phyloP scores from a whole-genome alignment of 306 rosid species.

The Macrotyloma uniflorum region DNA sequence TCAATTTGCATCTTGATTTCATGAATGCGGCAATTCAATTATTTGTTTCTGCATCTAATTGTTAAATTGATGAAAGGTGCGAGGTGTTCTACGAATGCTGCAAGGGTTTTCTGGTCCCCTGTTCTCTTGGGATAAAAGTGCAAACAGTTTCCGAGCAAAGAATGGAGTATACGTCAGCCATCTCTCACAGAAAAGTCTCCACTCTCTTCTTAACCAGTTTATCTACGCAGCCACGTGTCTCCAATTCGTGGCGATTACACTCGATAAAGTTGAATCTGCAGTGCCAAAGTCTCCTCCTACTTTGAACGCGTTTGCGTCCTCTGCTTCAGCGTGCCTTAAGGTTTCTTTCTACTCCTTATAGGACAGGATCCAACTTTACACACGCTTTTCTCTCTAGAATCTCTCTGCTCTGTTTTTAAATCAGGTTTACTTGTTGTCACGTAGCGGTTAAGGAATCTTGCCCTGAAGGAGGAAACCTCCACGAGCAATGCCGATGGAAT shows the following conservation, averaged over 20 bases:
- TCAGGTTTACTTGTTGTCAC: constrained; percentile 13
- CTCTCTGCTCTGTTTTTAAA: neutral
- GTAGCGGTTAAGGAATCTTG: constrained; percentile 75
- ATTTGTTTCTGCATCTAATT: constrained; percentile 4
- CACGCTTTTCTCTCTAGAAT: neutral
- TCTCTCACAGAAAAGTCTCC: constrained; percentile 73
- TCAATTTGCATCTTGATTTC: neutral
- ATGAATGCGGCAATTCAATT: neutral
- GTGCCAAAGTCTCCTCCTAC: constrained; percentile 62
- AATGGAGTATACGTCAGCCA: constrained; percentile 65
- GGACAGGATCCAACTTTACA: neutral
- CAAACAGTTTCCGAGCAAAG: constrained; percentile 55
- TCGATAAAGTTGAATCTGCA: constrained; percentile 54
- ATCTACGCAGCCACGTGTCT: constrained; percentile 84
- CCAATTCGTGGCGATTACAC: constrained; percentile 53
- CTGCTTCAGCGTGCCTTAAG: constrained; percentile 82
- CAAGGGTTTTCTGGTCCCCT: constrained; percentile 83
- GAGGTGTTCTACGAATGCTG: constrained; percentile 80
- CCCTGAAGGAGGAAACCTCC: constrained; percentile 72
- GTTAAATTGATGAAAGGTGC: constrained; percentile 59
- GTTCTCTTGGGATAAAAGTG: constrained; percentile 67
- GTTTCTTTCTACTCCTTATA: constrained; percentile 36
- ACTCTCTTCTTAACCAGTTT: constrained; percentile 64
- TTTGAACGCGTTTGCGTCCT: constrained; percentile 67
- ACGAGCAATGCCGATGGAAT: constrained; percentile 43